These are phyloP conservation scores for Anisodus tanguticus DNA, from an alignment of 257 asterid species.

Conservation along the genomic window DNA sequence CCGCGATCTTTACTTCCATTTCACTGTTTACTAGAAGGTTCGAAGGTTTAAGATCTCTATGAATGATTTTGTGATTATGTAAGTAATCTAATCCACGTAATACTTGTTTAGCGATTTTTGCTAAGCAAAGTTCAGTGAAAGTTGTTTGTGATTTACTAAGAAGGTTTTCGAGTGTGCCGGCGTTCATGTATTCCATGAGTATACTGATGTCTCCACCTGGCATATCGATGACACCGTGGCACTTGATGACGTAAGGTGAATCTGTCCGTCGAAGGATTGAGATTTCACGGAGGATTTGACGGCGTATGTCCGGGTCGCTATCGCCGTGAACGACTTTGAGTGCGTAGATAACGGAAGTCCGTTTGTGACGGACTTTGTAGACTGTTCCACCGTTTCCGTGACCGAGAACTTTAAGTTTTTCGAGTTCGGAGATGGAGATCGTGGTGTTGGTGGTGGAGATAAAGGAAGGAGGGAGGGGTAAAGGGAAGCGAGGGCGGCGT, in stretches of 20 bases:
- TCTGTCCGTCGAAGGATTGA: slow-evolving; percentile 84
- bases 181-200: slow-evolving; percentile 83
- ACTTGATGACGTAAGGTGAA: slow-evolving; percentile 73
- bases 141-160: slow-evolving; percentile 44
- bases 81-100: slow-evolving; percentile 66
- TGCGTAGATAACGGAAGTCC: slow-evolving; percentile 59
- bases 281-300: slow-evolving; percentile 83
- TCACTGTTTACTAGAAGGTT: slow-evolving; percentile 62
- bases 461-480: slow-evolving; percentile 56
- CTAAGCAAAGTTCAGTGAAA: slow-evolving; percentile 54
- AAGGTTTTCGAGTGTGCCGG: slow-evolving; percentile 69
- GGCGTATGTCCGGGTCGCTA: slow-evolving; percentile 73
- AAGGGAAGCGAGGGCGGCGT: slow-evolving; percentile 76
- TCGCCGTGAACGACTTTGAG: slow-evolving; percentile 79
- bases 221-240: slow-evolving; percentile 71
- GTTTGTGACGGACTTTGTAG: slow-evolving; percentile 80
- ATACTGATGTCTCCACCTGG: slow-evolving; percentile 84
- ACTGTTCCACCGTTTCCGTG: slow-evolving; percentile 91
- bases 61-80: slow-evolving; percentile 77
- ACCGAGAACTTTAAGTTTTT: slow-evolving; percentile 80
- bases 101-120: slow-evolving; percentile 66
- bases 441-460: slow-evolving; percentile 34
- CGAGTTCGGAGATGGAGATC: slow-evolving; percentile 63
- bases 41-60: slow-evolving; percentile 80
- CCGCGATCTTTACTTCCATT: slow-evolving; percentile 77